Evolutionary conservation across 1,139 yeast species (phyloP), one percentile per base, ranked within the genome.

Genomic region (Blastobotrys niveus): DNA sequence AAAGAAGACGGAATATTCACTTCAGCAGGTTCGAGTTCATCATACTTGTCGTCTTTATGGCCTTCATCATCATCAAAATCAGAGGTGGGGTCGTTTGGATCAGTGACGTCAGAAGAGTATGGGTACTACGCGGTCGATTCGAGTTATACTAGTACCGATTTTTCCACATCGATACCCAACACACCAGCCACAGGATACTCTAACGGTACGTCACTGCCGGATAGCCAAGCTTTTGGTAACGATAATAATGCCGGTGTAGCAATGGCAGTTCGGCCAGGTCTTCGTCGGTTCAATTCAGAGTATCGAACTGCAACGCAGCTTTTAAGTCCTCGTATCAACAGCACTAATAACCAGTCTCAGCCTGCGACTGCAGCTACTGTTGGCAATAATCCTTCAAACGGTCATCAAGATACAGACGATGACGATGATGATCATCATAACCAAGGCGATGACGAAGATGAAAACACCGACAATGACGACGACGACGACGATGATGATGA

Each of bases 271-370:
- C 38, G 55, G 6, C 55, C 55, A 1, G 38, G 46, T 5, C 19
- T 52, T 32, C 21, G 34, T 20, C 41, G 55, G 21, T 5, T 43
- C 43, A 39, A 46, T 31, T 51, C 54, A 3, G 52, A 51, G 31
- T 47, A 54, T 3, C 43, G 53, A 8, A 53, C 53, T 5, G 51
- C 54, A 10, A 52, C 55, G 10, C 37, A 25, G 25, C 30, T 42
- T 22, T 36, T 35, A 8, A 38, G 42, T 26, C 37, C 43, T 19
- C 3, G 15, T 14, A 14, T 15, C n/a, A n/a, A n/a, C n/a, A n/a
- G n/a, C 27, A 24, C 27, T 12, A 8, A 12, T 24, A 12, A 24
- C 27, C 8, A 8, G 27, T 24, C 27, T 24, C 27, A 12, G 10
- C 8, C 27, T 8, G 8, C 27, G n/a, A n/a, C n/a, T n/a, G n/a